Base-by-base conservation (phyloP, 129 eudicot species). In the Calendula officinalis region DNA sequence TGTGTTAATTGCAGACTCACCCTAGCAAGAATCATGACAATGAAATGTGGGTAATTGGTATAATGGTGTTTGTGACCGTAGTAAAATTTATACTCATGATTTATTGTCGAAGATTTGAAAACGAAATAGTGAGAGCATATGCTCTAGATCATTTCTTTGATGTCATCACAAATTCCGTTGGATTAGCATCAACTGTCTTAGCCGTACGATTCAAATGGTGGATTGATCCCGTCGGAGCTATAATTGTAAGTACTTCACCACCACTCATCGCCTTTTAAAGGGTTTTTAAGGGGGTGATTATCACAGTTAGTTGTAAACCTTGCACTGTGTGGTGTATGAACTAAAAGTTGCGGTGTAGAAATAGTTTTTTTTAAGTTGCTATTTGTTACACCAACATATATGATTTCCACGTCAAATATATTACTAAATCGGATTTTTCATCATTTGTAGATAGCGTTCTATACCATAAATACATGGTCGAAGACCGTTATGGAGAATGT, bases 121-220 rank as follows among this genome's bases (percentile, higher is more conserved):
- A 88, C 35, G 91, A 83, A 80, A 88, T 92, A 6, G 89, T 92
- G n/a, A 77, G 85, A 75, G 98, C 98, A 14, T 91, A 87, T 39
- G 98, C 98, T 14, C 98, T 82, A 53, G 98, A 91, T 71, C 98
- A 91, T 72, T 81, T 85, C 35, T 91, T 91, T 22, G 98, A 91
- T 37, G 98, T 91, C 45, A 63, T 91, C 56, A 91, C 98, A 41
- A 91, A 91, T 81, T 88, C 96, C 5, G 64, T 91, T 43, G 98
- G 98, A 5, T 73, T 91, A 64, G 84, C 64, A 41, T 75, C 98
- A 62, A 91, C 96, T 14, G 80, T 88, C 45, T 76, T 91, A 38
- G 98, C 98, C 17, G 43, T 91, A 52, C 81, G 65, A 5, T 91
- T 35, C 82, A 33, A 50, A 68, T 88, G 98, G 98, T 91, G 98